Base-by-base conservation (phyloP, 1,139 yeast species). In the Yamadazyma sp. region DNA sequence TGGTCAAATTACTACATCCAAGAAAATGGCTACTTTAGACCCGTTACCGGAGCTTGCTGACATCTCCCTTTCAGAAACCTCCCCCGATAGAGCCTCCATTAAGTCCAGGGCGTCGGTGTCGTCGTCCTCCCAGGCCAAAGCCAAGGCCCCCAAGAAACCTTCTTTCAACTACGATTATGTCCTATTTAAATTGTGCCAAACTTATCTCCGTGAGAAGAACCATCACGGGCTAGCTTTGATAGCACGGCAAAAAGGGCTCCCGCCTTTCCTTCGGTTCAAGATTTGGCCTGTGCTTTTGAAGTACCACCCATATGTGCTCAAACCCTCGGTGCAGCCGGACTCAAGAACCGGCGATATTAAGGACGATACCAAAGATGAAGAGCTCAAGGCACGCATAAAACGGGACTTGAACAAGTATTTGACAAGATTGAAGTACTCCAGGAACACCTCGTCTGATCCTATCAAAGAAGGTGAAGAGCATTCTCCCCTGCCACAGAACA, bases 271-370 rank as follows among this genome's bases (percentile, higher is more conserved):
- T 40, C 73, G 98, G 44, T 81, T 79, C 50, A 73, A 77, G 44
- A 84, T 87, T 9, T 91, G 97, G 97, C 96, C 97, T 2, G 65
- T 87, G 7, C 61, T 91, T 38, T 62, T 91, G 45, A 82, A 82
- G 49, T 79, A 81, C 51, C 97, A 91, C 59, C 96, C 97, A 0
- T 86, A 83, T 66, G 96, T 88, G 12, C 62, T 79, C 32, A 72
- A 81, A 39, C 96, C 96, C 0, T 84, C 77, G 47, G 71, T 85
- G 31, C 75, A 77, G 46, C 83, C 88, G 1, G 87, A 83, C 44
- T 29, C 33, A n/a, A 11, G 29, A 23, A 53, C 48, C 31, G 64
- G 56, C 17, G 43, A 26, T 10, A 42, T 24, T n/a, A 36, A 39
- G 23, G 42, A 38, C 8, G 42, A 46, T 22, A 35, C 37, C 5